Evolutionary conservation across 2,329 filamentous ascomycete species (phyloP).

Genomic region (Aspergillus ochraceus): DNA sequence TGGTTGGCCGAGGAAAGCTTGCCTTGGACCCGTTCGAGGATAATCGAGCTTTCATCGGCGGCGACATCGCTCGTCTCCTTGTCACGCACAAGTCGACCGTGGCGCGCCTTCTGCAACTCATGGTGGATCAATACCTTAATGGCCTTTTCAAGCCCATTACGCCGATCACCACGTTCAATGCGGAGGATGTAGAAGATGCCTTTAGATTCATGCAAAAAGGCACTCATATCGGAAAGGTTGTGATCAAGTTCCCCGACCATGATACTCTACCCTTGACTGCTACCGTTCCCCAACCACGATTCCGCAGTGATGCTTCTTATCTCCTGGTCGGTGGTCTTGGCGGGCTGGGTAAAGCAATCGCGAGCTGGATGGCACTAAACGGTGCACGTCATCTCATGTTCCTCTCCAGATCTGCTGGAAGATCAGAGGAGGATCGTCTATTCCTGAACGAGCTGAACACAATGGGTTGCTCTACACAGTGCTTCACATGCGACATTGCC

Average conservation of each 20-base stretch:
- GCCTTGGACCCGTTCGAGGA: constrained; percentile 8
- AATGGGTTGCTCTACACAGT: constrained; percentile 16
- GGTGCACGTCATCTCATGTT: constrained; percentile 37
- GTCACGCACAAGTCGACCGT: neutral
- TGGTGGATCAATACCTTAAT: neutral
- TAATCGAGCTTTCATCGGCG: constrained; percentile 10
- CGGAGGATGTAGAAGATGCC: constrained; percentile 30
- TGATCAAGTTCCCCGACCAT: constrained; percentile 17
- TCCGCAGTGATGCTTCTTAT: constrained; percentile 23
- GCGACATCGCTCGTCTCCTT: constrained; percentile 6
- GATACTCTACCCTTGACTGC: neutral
- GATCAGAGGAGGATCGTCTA: constrained; percentile 4
- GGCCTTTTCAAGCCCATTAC: neutral
- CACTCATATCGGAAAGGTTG: constrained; percentile 44
- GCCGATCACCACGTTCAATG: constrained; percentile 19
- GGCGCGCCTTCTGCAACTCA: neutral
- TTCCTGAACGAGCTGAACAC: constrained; percentile 19
- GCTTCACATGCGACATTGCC: constrained; percentile 15
- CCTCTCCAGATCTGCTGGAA: constrained; percentile 32
- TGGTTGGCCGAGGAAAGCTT: constrained; percentile 1
- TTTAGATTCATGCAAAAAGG: constrained; percentile 45
- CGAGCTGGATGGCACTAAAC: constrained; percentile 33
- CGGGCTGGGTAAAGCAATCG: constrained; percentile 35
- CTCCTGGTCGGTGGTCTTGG: constrained; percentile 42
- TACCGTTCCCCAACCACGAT: neutral